Conservation (phyloP, 2,329 filamentous ascomycete species). For the Colletotrichum kahawae region DNA sequence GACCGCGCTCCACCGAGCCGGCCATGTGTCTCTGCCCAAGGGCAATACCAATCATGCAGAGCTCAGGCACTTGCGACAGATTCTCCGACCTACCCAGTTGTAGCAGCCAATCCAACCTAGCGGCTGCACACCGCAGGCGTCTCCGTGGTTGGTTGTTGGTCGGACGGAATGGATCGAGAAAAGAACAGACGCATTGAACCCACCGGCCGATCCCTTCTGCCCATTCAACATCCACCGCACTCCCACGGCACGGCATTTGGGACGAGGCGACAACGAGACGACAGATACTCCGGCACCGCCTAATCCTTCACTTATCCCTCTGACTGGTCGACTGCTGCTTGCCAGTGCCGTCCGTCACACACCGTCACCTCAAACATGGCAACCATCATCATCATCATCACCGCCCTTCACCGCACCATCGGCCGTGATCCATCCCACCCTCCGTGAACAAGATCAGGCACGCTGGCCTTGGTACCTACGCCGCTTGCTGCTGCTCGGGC, state of each 20-base stretch:
- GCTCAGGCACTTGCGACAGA: constrained; percentile 7
- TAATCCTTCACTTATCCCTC: neutral
- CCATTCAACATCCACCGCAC: neutral
- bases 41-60: neutral
- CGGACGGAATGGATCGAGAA: neutral
- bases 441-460: neutral
- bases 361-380: neutral
- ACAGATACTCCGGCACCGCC: neutral
- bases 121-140: neutral
- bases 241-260: neutral
- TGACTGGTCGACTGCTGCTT: neutral
- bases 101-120: neutral
- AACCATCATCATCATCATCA: neutral
- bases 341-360: neutral
- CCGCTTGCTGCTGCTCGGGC: neutral
- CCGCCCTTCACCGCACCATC: neutral
- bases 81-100: neutral
- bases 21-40: constrained; percentile 19
- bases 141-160: neutral
- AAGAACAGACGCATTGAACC: too few species aligned
- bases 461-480: neutral
- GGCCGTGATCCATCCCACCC: neutral
- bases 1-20: neutral
- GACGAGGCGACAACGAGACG: neutral
- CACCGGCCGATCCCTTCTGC: neutral